Base-by-base conservation (phyloP, 305 asterid genomes). In the Plantago rigida region DNA sequence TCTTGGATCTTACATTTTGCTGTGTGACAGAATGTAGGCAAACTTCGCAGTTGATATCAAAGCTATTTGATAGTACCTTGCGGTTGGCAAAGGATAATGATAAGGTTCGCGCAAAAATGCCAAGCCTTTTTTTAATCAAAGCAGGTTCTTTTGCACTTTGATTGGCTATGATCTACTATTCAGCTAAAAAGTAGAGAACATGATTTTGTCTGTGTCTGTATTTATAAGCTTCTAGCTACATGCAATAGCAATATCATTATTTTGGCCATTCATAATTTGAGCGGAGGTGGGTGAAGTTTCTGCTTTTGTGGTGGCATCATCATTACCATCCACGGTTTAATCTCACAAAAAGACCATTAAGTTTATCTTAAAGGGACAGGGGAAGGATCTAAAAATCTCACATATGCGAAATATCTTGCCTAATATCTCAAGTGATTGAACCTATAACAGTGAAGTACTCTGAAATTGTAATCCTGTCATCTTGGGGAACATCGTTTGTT, bases 81-180 rank as follows among this genome's bases (percentile, higher is more conserved):
- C 81, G 73, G 71, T 72, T 91, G 77, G 76, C 89, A 47, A 83
- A 75, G 69, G 98, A 91, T 69, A 86, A 86, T 71, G 98, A 91
- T 84, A 91, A 91, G 95, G 98, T 91, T 77, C 68, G 62, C 39
- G 45, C 56, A 48, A 17, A 44, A 65, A 51, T 47, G 29, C 22
- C 57, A 44, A 46, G 13, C 36, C 29, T 28, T 52, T 66, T 4
- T 31, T 4, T 31, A 13, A 19, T 46, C 54, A 26, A 48, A 39
- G 28, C 29, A 19, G 49, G 55, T 64, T 36, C 51, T 45, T 36
- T 11, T 17, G 41, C 62, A 65, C 62, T 58, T 57, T 31, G 44
- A 8, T 67, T 51, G 41, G 39, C 48, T 26, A 47, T 57, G 5
- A 31, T 31, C 52, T 54, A 47, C 51, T 65, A 29, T 13, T 52